phyloP scores from a whole-genome alignment of 2,329 filamentous ascomycete species.

The Trichoderma gracile region DNA sequence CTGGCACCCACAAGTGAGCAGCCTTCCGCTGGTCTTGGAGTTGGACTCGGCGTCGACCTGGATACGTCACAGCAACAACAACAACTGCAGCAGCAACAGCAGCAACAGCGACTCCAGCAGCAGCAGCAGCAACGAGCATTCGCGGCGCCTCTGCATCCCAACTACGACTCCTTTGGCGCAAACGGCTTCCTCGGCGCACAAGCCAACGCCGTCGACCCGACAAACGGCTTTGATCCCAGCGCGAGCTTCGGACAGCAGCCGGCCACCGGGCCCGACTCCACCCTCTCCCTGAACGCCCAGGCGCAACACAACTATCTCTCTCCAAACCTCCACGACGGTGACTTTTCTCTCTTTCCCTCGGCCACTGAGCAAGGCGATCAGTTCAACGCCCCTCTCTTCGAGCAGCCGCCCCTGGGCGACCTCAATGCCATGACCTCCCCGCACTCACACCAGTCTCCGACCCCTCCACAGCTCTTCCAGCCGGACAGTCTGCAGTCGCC shows the following conservation, averaged over 20 bases:
- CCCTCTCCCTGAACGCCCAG: conserved; percentile 46
- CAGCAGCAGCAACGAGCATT: conserved; percentile 39
- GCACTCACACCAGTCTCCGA: conserved; percentile 57
- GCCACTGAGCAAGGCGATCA: conserved; percentile 55
- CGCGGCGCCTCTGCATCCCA: conserved; percentile 33
- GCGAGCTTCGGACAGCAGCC: conserved; percentile 49
- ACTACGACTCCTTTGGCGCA: conserved; percentile 48
- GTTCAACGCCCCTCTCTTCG: conserved; percentile 64
- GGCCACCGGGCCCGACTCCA: conserved; percentile 39
- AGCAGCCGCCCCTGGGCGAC: conserved; percentile 49
- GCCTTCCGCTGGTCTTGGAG: conserved; percentile 41
- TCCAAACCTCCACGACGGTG: conserved; percentile 53
- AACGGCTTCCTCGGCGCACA: conserved; percentile 54
- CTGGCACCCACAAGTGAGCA: conserved; percentile 47
- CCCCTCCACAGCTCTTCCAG: conserved; percentile 57
- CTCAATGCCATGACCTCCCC: conserved; percentile 57
- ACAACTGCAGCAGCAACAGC: conserved; percentile 45
- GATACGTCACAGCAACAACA: conserved; percentile 34
- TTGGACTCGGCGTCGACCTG: conserved; percentile 57
- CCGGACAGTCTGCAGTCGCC: conserved; percentile 57
- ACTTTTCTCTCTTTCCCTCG: conserved; percentile 66
- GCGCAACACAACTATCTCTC: conserved; percentile 50
- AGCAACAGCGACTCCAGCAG: conserved; percentile 39
- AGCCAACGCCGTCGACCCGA: conserved; percentile 40
- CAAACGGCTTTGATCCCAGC: conserved; percentile 44